Base-by-base conservation (phyloP, 2,329 filamentous ascomycete genomes). In the Xylaria sp. region DNA sequence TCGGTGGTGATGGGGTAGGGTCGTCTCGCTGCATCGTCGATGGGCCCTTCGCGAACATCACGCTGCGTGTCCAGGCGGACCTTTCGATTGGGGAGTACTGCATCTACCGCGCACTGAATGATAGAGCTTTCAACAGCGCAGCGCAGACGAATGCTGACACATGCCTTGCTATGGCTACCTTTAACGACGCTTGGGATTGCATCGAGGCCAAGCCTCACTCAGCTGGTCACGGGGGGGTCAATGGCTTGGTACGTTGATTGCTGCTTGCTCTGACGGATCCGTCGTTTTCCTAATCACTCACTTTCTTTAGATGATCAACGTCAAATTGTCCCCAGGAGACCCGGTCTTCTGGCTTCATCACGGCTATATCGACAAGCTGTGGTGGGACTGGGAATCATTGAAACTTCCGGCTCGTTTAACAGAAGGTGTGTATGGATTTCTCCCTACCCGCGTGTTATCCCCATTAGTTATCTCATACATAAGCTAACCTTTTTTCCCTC, bases 291-390 rank as follows among this genome's bases (percentile, higher is more conserved):
- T 41, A 41, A 41, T 41, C 13, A 41, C 15, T 13, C 10, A 18
- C 39, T 15, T 18, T 12, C 23, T 31, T 23, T 50, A 66, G 63
- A 62, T 67, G 58, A 44, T 57, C 1, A 57, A 67, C 52, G 34
- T 52, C 12, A 51, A 48, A 20, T n/a, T 63, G 10, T 67, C 65
- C 25, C 65, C 65, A 1, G 65, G 65, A 2, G 65, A 67, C 34
- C 65, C 65, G 6, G 25, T 67, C 20, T 67, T 67, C 34, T 67
- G 23, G 25, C 59, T 67, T 25, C 65, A 67, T 25, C 65, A 67
- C 41, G 46, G 39, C 10, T 63, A 57, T 23, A 34, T 67, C n/a
- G 65, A 67, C 58, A 62, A 63, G 51, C 58, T 67, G 2, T 67
- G 58, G 58, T 67, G 65, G 65, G 58, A 67, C 8, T 67, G 59